Evolutionary conservation across 176 grass and related monocot genomes (phyloP).

Genomic region (Carex scoparia): DNA sequence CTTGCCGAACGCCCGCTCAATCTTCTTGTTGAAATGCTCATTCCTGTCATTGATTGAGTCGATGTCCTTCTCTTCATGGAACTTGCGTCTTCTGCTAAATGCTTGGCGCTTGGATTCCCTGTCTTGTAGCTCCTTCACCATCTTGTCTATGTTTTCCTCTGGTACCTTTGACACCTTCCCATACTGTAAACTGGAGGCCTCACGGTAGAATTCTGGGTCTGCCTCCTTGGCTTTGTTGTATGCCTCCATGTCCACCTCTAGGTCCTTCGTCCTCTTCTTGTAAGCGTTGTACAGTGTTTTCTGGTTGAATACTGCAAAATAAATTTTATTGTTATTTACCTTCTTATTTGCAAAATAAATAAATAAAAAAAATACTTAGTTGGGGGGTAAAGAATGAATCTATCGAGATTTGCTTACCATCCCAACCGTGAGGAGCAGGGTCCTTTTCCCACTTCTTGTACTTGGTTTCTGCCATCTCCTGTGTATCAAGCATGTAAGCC

Average conservation of each 20-base stretch:
- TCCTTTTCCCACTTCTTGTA: constrained; percentile 99
- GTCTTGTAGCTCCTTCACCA: constrained; percentile 82
- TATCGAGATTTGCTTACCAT: constrained; percentile 42
- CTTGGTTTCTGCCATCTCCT: constrained; percentile 67
- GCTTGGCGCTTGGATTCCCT: constrained; percentile 50
- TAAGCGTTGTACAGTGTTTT: constrained; percentile 89
- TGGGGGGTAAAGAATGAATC: background rate
- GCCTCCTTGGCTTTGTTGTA: constrained; percentile 87
- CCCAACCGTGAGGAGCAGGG: constrained; percentile 82
- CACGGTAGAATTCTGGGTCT: constrained; percentile 87
- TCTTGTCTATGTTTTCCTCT: constrained; percentile 69
- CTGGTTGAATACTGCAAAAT: constrained; percentile 76
- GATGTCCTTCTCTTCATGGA: constrained; percentile 92
- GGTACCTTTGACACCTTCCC: constrained; percentile 68
- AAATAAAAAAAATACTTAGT: background rate
- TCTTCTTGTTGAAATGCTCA: constrained; percentile 98
- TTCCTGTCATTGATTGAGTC: constrained; percentile 94
- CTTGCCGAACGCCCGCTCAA: constrained; percentile 91
- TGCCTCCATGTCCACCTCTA: constrained; percentile 76
- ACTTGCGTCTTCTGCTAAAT: constrained; percentile 92
- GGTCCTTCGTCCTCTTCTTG: constrained; percentile 86
- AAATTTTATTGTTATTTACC: background rate
- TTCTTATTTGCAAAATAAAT: background rate
- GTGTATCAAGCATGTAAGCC: constrained; percentile 92
- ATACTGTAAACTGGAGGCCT: constrained; percentile 91